Conservation (phyloP, 768 basidiomycete species). For the Panaeolus papilionaceus region DNA sequence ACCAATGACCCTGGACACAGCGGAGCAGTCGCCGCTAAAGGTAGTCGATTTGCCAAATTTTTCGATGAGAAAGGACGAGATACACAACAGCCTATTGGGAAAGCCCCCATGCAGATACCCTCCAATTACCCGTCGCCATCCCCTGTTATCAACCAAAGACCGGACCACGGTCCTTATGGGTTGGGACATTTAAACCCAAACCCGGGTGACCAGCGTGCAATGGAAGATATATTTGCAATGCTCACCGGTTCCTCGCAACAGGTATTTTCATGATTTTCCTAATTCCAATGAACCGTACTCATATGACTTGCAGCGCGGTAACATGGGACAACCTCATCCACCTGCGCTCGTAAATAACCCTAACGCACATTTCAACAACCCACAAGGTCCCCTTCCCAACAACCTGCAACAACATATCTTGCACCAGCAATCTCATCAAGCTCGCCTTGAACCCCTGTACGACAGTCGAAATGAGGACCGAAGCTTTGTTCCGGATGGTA, state of each 20-base stretch:
- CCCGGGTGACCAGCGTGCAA: conserved; percentile 59
- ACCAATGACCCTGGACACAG: conserved; percentile 29
- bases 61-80: conserved; percentile 78
- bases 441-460: conserved; percentile 71
- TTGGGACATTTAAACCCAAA: conserved; percentile 35
- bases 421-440: conserved; percentile 51
- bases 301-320: conserved; percentile 40
- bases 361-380: conserved; percentile 37
- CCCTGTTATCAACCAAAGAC: conserved; percentile 51
- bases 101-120: conserved; percentile 40
- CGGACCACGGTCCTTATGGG: conserved; percentile 48
- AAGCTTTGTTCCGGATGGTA: conserved; percentile 81
- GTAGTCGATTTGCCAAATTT: conserved; percentile 88
- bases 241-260: conserved; percentile 72
- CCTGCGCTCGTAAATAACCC: conserved; percentile 29
- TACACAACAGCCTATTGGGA: conserved; percentile 36
- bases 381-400: conserved; percentile 44
- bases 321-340: conserved; percentile 31
- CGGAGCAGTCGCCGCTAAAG: conserved; percentile 63
- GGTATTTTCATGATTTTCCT: conserved; percentile 42
- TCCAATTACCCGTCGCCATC: conserved; percentile 50
- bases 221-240: conserved; percentile 86
- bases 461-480: conserved; percentile 79
- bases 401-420: conserved; percentile 46
- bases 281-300: conserved; percentile 10